Evolutionary conservation across 1,284 basidiomycete species (phyloP), one percentile per base, ranked within the genome.

Genomic region (Sporisorium graminicola): DNA sequence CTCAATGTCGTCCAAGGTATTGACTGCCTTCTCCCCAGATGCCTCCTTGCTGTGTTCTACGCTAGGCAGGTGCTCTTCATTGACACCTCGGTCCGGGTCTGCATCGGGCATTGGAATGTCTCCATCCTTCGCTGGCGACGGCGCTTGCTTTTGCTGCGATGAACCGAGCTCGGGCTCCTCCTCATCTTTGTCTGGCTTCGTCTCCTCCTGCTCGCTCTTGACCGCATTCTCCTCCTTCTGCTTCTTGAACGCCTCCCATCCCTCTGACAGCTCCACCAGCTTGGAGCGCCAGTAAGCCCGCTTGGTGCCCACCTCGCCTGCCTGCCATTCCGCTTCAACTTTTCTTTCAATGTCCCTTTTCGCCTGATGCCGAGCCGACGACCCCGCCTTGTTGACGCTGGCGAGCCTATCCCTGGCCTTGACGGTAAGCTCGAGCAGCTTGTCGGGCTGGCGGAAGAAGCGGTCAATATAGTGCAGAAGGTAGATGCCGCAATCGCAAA

Each of bases 401-500:
- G 5, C 31, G 35, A 40, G 37, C 43, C 18, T 46, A 16, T n/a
- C 40, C 46, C 55, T 51, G 10, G 58, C 57, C 0, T 57, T 26
- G 10, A 68, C 60, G 18, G 60, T 40, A 20, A 74, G 49, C 42
- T 58, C 29, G n/a, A 77, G 58, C 27, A 78, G 73, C 9, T 47
- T 54, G 2, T 65, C 63, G 5, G 82, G 82, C 20, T 82, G 73
- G 16, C 62, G 59, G 22, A 84, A 81, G 70, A 84, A 84, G 20
- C 82, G 77, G 20, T 83, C 80, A 24, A 85, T 74, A 50, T 75
- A 82, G 57, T 84, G 82, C 33, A 85, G 59, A 20, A 85, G 56
- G 27, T 83, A 85, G 65, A 85, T 66, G 54, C 94, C 94, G 78
- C 94, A 95, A 83, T 95, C 94, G 82, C 91, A 93, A 70, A 88